Percentiles rank a stretch among this genome's conserved stretches.
phyloP scores from a whole-genome alignment of 2,329 filamentous ascomycete species.

The Fonsecaea monophora region DNA sequence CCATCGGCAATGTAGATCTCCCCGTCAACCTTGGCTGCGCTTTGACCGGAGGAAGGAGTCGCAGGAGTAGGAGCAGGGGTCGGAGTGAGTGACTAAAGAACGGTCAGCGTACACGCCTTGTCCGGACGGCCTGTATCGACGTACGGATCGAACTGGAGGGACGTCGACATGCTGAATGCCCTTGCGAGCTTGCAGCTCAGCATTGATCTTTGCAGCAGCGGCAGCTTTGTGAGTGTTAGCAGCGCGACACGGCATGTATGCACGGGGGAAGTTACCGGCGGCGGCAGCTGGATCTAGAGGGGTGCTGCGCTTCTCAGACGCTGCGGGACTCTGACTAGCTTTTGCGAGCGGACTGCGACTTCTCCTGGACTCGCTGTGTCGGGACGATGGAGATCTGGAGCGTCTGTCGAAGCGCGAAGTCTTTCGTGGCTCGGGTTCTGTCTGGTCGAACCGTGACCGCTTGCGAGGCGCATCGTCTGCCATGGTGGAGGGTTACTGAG shows the following conservation, averaged over 20 bases:
- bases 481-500: constrained; percentile 23
- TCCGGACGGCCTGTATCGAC: constrained; percentile 28
- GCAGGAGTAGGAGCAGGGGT: constrained; percentile 57
- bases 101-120: background rate
- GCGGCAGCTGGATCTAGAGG: constrained; percentile 74
- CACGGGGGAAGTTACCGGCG: constrained; percentile 64
- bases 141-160: constrained; percentile 73
- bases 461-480: constrained; percentile 57
- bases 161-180: constrained; percentile 90
- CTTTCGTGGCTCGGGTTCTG: constrained; percentile 77
- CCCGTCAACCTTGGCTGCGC: constrained; percentile 71
- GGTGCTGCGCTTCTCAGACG: constrained; percentile 54
- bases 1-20: constrained; percentile 95
- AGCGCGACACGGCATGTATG: background rate
- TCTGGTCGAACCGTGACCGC: constrained; percentile 94
- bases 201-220: constrained; percentile 86
- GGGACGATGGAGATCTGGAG: constrained; percentile 78
- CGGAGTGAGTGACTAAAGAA: constrained; percentile 28
- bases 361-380: constrained; percentile 72
- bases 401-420: constrained; percentile 87
- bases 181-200: constrained; percentile 82
- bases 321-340: constrained; percentile 56
- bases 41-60: constrained; percentile 56
- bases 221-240: constrained; percentile 65
- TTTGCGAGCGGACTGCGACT: constrained; percentile 79